Percentiles rank a stretch among this genome's conserved stretches.
These are phyloP conservation scores for Curvularia sp. DNA, from an alignment of 2,329 filamentous ascomycete species.

Conservation along the genomic window DNA sequence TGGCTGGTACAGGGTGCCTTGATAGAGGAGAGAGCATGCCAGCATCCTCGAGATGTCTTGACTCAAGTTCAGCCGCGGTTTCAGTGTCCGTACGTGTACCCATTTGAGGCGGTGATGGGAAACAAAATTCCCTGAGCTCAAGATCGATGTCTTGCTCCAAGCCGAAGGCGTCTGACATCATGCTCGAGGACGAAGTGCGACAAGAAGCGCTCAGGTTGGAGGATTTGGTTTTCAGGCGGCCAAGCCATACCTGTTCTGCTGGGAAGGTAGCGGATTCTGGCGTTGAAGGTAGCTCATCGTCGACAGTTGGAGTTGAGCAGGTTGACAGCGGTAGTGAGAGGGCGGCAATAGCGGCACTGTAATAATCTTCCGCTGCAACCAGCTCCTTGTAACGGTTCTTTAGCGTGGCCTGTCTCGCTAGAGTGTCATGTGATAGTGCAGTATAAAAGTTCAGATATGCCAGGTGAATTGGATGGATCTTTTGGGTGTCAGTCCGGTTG, in stretches of 20 bases:
- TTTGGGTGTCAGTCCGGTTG: conserved; percentile 3
- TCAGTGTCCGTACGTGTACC: neutral
- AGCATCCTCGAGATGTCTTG: conserved; percentile 1
- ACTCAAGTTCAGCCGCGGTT: neutral
- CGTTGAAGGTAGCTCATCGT: conserved; percentile 29
- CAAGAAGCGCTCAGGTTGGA: conserved; percentile 23
- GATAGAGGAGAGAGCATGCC: conserved; percentile 9
- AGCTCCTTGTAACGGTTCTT: conserved; percentile 41
- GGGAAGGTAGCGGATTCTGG: conserved; percentile 28
- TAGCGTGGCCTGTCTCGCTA: conserved; percentile 45
- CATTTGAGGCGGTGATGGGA: conserved; percentile 13
- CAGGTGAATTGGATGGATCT: conserved; percentile 47
- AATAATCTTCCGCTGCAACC: conserved; percentile 46
- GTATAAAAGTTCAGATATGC: conserved; percentile 50
- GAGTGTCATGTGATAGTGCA: conserved; percentile 47
- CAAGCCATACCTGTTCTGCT: conserved; percentile 16
- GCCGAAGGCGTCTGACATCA: conserved; percentile 27
- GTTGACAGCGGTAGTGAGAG: conserved; percentile 20
- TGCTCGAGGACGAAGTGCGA: conserved; percentile 31
- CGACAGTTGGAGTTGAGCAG: conserved; percentile 18
- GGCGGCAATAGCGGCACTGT: conserved; percentile 38
- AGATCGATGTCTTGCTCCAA: conserved; percentile 19
- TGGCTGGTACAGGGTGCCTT: neutral
- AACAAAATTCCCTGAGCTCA: conserved; percentile 7
- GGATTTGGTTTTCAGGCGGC: conserved; percentile 29